Conservation (phyloP, 2,329 filamentous ascomycete species). For the Bipolaris oryzae region DNA sequence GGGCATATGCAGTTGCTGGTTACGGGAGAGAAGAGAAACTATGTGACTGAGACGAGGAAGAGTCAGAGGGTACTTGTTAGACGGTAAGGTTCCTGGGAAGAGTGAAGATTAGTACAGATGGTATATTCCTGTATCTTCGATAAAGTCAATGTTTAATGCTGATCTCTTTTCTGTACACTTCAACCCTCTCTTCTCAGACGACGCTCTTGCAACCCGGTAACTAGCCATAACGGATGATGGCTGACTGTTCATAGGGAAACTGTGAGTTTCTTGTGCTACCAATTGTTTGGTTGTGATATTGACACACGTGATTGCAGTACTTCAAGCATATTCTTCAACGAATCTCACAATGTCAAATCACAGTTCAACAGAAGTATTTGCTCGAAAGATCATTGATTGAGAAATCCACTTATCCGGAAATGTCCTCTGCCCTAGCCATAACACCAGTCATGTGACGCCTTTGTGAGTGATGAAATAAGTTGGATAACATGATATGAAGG, state of each 20-base stretch:
- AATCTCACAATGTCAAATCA: too few species aligned
- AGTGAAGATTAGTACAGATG: not conserved
- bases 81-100: not conserved
- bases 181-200: too few species aligned
- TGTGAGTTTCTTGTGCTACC: too few species aligned
- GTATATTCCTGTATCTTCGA: not conserved
- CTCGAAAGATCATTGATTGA: not conserved
- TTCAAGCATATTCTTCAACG: too few species aligned
- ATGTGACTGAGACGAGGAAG: slow-evolving; percentile 29
- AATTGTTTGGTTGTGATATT: too few species aligned
- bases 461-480: not conserved
- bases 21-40: slow-evolving; percentile 30
- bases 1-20: slow-evolving; percentile 21
- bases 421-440: not conserved
- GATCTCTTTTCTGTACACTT: not conserved
- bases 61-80: slow-evolving; percentile 21
- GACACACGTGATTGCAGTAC: too few species aligned
- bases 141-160: not conserved
- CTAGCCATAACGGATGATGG: too few species aligned
- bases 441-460: slow-evolving; percentile 3
- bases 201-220: too few species aligned
- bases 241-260: too few species aligned
- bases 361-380: too few species aligned
- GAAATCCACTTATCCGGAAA: not conserved
- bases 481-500: not conserved